Evolutionary conservation across 805 yeast genomes (phyloP), one percentile per base, ranked within the genome.

Genomic region (Limtongia smithiae): DNA sequence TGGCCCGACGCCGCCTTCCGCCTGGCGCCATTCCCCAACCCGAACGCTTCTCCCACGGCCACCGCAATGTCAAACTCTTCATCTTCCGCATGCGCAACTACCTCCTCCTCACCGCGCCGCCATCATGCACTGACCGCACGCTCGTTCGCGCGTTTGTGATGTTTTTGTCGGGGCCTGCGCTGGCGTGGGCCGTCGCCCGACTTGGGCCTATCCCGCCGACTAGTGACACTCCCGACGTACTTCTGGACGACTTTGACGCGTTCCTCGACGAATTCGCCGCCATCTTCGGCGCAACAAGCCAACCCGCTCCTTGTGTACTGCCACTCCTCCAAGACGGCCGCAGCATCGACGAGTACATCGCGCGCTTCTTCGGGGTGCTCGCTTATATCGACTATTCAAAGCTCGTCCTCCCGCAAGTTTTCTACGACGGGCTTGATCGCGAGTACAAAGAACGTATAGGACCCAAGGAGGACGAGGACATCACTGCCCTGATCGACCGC

Each of bases 31-130:
- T 41, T 17, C 44, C 44, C 12, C 37, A 12, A 31, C 44, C 44
- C 3, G 44, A 41, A 17, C 21, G 24, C 7, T 41, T 41, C 44
- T 41, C 44, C n/a, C 33, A 41, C 37, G 44, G 44, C 15, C 44
- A 41, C 24, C 28, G 38, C 12, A 30, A 38, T 14, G 44, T 33
- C 24, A 32, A 33, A 15, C 32, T 24, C 38, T 41, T 41, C 38
- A 41, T 41, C 44, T 41, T 41, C 37, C 21, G 25, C n/a, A 41
- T 41, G 31, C 14, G 18, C 7, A 28, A 41, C 37, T 41, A 41
- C 36, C 33, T 41, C 17, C 25, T 41, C 14, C 38, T 41, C 5
- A 41, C 44, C 11, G 38, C 38, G 3, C 32, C 44, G 5, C 32
- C 18, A 9, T 15, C 24, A 12, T 36, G 15, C 31, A n/a, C n/a